A percentile compares a stretch with the other conserved stretches of the same genome.
Conservation (phyloP, 352 stramenopile genomes). For the Phytopythium delawarense region DNA sequence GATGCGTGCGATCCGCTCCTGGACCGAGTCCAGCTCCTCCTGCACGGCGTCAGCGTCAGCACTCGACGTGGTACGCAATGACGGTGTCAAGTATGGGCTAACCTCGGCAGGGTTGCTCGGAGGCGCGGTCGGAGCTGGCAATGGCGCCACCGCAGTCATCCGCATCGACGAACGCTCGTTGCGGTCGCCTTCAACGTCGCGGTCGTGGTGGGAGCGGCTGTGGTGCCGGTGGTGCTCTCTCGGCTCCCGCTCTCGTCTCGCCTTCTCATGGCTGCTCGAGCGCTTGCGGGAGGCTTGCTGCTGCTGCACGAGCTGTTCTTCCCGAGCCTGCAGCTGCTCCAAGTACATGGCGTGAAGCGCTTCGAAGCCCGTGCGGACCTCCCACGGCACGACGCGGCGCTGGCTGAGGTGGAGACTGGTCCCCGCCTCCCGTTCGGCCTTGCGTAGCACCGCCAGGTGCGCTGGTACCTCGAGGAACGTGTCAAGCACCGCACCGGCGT, state of each 20-base stretch:
- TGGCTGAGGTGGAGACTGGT: constrained; percentile 45
- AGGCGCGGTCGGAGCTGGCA: not conserved
- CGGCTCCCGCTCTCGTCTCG: not conserved
- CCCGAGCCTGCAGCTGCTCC: constrained; percentile 13
- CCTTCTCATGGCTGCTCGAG: constrained; percentile 4
- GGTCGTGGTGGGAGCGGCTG: constrained; percentile 5
- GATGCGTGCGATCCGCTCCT: constrained; percentile 63
- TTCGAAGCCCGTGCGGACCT: constrained; percentile 46
- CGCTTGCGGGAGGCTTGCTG: constrained; percentile 16
- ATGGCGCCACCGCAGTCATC: constrained; percentile 3
- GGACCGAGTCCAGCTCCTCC: constrained; percentile 18
- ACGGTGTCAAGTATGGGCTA: not conserved
- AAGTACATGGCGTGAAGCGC: constrained; percentile 44
- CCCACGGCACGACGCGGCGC: constrained; percentile 49
- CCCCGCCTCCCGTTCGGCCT: constrained; percentile 39
- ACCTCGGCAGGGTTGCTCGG: not conserved
- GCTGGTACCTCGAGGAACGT: constrained; percentile 60
- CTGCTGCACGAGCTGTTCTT: constrained; percentile 10
- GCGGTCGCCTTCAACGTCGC: not conserved
- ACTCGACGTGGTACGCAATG: not conserved
- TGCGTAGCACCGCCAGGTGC: constrained; percentile 44
- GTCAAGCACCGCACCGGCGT: constrained; percentile 55
- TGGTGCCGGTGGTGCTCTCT: constrained; percentile 4
- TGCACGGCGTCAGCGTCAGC: not conserved
- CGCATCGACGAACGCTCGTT: not conserved